Base-by-base conservation (phyloP, 805 yeast species). In the Candida incommunis region DNA sequence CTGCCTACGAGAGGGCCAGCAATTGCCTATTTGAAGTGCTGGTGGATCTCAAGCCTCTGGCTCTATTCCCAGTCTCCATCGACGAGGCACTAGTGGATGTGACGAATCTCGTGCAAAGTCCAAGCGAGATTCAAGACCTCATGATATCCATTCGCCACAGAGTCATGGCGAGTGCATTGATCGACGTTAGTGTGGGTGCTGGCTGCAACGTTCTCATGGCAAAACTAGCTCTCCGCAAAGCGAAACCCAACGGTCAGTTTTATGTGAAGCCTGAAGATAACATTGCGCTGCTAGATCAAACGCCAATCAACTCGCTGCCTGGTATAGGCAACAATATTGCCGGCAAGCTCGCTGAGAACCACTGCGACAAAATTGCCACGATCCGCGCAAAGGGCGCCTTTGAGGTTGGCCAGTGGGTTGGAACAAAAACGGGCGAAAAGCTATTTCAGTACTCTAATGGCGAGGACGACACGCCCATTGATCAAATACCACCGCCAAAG, bases 1-100 rank as follows among this genome's bases (percentile, higher is more conserved):
- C 70, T 3, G 71, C 73, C 3, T 87, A 87, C 56, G 92, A 83
- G 57, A 53, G 56, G 25, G 71, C 72, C 18, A 84, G 96, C 0
- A 67, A 71, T 22, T 61, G 61, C 5, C 75, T 92, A 44, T 92
- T 87, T 59, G 67, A 75, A 2, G 69, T 72, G 13, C 62, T 92
- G 42, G 46, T 76, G 1, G 59, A 64, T 0, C 55, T 69, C n/a
- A 56, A 65, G 0, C 65, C 70, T 23, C 61, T 61, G 48, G 52
- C 54, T 16, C 74, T 87, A 2, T 68, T 78, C 24, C 97, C 97
- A 0, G 84, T 92, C 1, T 86, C 94, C 49, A 78, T 92, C 2
- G 97, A 92, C 60, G 98, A 92, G 57, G 95, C 87, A 0, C 63
- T 92, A n/a, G 57, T 85, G 7, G 94, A 85, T 53, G 68, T 80